These are phyloP conservation scores for Sungouiozyma intestinalis DNA, from an alignment of 805 yeast species.

Conservation along the genomic window DNA sequence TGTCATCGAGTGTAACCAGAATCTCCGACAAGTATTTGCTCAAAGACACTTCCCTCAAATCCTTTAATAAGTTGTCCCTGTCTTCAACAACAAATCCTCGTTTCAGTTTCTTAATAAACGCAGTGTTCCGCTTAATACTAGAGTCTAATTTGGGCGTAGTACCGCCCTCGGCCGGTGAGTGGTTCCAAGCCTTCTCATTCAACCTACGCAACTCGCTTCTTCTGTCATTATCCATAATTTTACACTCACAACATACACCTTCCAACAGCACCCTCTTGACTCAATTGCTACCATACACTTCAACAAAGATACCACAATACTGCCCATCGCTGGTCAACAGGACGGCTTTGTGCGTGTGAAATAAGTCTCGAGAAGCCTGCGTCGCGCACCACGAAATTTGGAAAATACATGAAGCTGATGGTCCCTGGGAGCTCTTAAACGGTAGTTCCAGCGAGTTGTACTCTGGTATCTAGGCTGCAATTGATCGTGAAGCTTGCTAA, in stretches of 20 bases:
- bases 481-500: neutral
- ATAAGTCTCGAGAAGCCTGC: too few species aligned
- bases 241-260: neutral
- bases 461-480: too few species aligned
- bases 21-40: constrained; percentile 71
- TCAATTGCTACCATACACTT: too few species aligned
- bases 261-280: neutral
- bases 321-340: too few species aligned
- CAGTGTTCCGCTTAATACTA: constrained; percentile 71
- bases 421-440: too few species aligned
- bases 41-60: constrained; percentile 50
- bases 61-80: constrained; percentile 40
- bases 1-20: constrained; percentile 51
- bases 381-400: too few species aligned
- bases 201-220: constrained; percentile 26
- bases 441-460: too few species aligned
- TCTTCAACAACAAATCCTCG: constrained; percentile 46
- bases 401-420: too few species aligned
- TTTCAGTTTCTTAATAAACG: constrained; percentile 63
- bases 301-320: too few species aligned
- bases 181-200: constrained; percentile 46
- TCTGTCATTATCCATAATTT: constrained; percentile 5
- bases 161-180: constrained; percentile 29
- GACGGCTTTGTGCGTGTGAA: too few species aligned
- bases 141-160: constrained; percentile 44